phyloP scores from a whole-genome alignment of 441 rosid genomes.

The Gossypium laxum region DNA sequence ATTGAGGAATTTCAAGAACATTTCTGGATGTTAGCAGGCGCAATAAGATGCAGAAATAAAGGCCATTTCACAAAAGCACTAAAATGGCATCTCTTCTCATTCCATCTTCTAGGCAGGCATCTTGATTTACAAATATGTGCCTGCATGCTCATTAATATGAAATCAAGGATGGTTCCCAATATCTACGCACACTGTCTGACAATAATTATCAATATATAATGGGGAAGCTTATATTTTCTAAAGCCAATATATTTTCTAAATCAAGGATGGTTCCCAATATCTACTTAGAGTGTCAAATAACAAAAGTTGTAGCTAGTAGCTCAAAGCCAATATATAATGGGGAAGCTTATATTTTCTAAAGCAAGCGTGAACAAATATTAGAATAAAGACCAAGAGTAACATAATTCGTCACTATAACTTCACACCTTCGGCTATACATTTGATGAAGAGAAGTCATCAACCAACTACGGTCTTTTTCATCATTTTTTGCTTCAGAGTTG shows the following conservation, averaged over 20 bases:
- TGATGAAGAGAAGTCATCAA: constrained; percentile 82
- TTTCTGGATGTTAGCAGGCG: background rate
- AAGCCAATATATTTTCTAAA: background rate
- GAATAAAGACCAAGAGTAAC: constrained; percentile 1
- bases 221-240: background rate
- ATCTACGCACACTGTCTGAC: background rate
- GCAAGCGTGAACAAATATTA: constrained; percentile 4
- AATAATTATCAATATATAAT: background rate
- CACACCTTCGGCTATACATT: constrained; percentile 93
- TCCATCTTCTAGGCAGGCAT: background rate
- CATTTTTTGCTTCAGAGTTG: constrained; percentile 40
- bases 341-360: constrained; percentile 2
- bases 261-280: background rate
- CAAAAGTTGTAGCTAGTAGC: background rate
- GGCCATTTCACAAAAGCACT: background rate
- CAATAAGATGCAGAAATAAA: constrained; percentile 6
- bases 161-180: background rate
- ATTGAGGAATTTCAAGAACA: background rate
- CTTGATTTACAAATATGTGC: background rate
- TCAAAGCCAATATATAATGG: background rate
- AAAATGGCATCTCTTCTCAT: background rate
- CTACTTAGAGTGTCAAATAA: constrained; percentile 3
- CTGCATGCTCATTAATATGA: background rate
- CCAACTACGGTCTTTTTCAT: constrained; percentile 86
- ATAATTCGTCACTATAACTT: constrained; percentile 7